Evolutionary conservation across 2,329 filamentous ascomycete genomes (phyloP).

Genomic region (Penicillium sp.): DNA sequence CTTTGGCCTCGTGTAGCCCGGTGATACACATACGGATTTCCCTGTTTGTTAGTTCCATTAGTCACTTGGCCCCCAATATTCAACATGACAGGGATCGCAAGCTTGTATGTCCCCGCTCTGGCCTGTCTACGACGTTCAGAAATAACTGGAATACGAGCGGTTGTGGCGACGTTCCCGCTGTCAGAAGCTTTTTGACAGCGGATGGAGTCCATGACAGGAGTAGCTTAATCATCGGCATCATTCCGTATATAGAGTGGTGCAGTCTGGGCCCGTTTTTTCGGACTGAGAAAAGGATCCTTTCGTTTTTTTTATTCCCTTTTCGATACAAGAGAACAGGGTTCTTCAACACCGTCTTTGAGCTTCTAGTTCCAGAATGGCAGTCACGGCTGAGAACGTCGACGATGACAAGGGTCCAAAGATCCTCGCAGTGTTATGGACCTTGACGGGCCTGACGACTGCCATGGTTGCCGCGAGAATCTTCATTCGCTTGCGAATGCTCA

Average conservation of each 20-base stretch:
- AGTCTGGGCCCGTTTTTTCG: not conserved
- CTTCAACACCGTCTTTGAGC: not conserved
- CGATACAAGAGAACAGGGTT: not conserved
- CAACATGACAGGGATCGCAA: not conserved
- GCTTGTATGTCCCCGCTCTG: not conserved
- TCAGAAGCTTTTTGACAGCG: not conserved
- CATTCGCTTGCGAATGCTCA: conserved; percentile 31
- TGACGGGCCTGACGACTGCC: conserved; percentile 32
- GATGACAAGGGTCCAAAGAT: conserved; percentile 39
- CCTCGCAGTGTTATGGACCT: conserved; percentile 30
- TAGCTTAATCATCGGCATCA: not conserved
- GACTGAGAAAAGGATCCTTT: not conserved
- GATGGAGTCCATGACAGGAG: not conserved
- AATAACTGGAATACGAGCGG: not conserved
- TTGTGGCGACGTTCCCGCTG: not conserved
- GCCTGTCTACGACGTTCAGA: not conserved
- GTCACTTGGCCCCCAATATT: not conserved
- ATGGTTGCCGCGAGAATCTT: conserved; percentile 37
- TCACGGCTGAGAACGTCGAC: conserved; percentile 10
- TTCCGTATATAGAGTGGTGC: not conserved
- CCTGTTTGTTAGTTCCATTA: not conserved
- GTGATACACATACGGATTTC: not conserved
- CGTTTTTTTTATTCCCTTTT: not conserved
- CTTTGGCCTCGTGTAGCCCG: not conserved
- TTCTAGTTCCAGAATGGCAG: conserved; percentile 3